A percentile compares a stretch with the other conserved stretches of the same genome.
Evolutionary conservation across 2,329 filamentous ascomycete species (phyloP).

Genomic region (Simplicillium sp.): DNA sequence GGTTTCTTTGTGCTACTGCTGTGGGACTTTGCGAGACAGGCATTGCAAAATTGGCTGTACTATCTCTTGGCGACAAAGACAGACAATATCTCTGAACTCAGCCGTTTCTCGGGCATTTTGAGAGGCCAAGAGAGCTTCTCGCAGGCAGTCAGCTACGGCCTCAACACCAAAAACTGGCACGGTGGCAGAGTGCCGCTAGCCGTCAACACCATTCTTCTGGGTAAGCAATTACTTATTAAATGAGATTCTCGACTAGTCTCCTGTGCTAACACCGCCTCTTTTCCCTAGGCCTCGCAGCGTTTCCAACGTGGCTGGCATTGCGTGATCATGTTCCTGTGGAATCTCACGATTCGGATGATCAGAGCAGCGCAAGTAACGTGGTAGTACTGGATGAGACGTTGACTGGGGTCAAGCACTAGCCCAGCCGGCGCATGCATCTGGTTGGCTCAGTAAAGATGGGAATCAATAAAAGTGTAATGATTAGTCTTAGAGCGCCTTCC

Average conservation of each 20-base stretch:
- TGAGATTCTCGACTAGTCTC: no score
- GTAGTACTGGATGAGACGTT: no score
- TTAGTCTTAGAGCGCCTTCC: no score
- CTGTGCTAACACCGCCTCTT: no score
- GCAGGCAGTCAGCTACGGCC: slow-evolving; percentile 27
- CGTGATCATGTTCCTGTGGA: not conserved
- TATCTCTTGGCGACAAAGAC: slow-evolving; percentile 45
- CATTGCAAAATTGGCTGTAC: slow-evolving; percentile 46
- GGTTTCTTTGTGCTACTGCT: slow-evolving; percentile 38
- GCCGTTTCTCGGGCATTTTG: slow-evolving; percentile 27
- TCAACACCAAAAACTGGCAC: slow-evolving; percentile 27
- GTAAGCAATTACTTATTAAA: slow-evolving; percentile 12
- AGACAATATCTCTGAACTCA: slow-evolving; percentile 44
- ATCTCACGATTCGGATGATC: no score
- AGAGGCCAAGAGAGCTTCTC: slow-evolving; percentile 30
- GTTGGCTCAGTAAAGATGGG: no score
- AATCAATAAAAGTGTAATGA: no score
- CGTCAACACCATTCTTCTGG: slow-evolving; percentile 27
- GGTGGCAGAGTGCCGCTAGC: slow-evolving; percentile 27
- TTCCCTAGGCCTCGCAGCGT: not conserved
- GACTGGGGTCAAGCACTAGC: no score
- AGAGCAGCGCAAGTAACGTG: no score
- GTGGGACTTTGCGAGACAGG: slow-evolving; percentile 40
- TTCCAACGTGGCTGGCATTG: not conserved
- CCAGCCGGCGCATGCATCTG: no score